phyloP scores from a whole-genome alignment of 1,284 basidiomycete species.

The Marasmius oreades region DNA sequence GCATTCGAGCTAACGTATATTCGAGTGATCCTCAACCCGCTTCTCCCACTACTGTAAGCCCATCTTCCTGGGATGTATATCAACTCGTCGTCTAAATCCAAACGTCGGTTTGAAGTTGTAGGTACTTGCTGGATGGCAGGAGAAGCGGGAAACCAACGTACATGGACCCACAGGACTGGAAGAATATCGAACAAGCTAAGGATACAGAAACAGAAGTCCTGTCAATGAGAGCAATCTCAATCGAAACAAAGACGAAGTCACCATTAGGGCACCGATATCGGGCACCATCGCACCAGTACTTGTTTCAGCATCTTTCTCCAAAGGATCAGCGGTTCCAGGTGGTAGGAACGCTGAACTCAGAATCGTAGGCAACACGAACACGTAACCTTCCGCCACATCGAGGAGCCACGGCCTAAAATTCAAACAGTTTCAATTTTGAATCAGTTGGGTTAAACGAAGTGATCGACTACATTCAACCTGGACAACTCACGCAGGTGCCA shows the following conservation, averaged over 20 bases:
- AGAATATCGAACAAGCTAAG: conserved; percentile 3
- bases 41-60: conserved; percentile 1
- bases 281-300: not conserved
- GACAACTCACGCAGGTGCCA: too few relatives aligned
- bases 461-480: too few relatives aligned
- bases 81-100: conserved; percentile 8
- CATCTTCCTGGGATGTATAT: conserved; percentile 9
- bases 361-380: conserved; percentile 6
- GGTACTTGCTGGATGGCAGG: not conserved
- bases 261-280: conserved; percentile 2
- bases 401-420: conserved; percentile 3
- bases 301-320: not conserved
- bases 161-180: conserved; percentile 6
- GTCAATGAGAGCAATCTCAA: not conserved
- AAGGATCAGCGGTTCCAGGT: not conserved
- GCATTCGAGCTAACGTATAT: conserved; percentile 7
- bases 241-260: not conserved
- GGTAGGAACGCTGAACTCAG: conserved; percentile 1
- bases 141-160: not conserved
- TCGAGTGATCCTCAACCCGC: conserved; percentile 2
- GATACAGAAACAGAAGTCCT: too few relatives aligned
- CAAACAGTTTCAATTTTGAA: too few relatives aligned
- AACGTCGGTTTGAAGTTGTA: not conserved
- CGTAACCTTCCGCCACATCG: conserved; percentile 1
- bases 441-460: too few relatives aligned